phyloP scores from a whole-genome alignment of 2,329 filamentous ascomycete species.

The Cladosporium sphaerospermum region DNA sequence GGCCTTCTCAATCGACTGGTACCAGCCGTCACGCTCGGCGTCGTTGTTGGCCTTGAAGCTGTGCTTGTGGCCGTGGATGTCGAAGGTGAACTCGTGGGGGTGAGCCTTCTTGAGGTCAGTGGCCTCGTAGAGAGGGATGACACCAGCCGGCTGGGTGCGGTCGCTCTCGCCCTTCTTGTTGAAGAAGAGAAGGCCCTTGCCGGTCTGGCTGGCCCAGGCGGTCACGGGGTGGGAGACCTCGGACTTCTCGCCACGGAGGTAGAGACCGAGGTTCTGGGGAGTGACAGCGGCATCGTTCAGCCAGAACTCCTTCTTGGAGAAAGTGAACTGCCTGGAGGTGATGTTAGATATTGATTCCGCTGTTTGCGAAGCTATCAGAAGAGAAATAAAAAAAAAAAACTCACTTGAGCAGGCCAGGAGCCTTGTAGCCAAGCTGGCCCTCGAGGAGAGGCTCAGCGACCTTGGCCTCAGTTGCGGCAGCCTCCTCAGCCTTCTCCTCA shows the following conservation, averaged over 20 bases:
- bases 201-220: slow-evolving; percentile 88
- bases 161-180: slow-evolving; percentile 70
- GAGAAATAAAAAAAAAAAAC: slow-evolving; percentile 26
- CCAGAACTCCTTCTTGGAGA: slow-evolving; percentile 85
- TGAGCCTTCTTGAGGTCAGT: slow-evolving; percentile 71
- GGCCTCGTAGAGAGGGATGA: slow-evolving; percentile 58
- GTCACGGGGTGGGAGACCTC: slow-evolving; percentile 69
- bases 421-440: slow-evolving; percentile 85
- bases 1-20: slow-evolving; percentile 74
- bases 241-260: slow-evolving; percentile 84
- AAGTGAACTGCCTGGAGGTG: slow-evolving; percentile 68
- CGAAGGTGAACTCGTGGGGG: slow-evolving; percentile 76
- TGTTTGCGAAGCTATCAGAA: background rate
- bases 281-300: slow-evolving; percentile 61
- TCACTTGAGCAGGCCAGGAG: slow-evolving; percentile 82
- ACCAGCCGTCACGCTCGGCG: slow-evolving; percentile 87
- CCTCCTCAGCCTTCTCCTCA: slow-evolving; percentile 32
- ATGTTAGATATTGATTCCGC: slow-evolving; percentile 10
- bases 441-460: slow-evolving; percentile 66
- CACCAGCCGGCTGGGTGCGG: slow-evolving; percentile 72
- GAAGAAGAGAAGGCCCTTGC: slow-evolving; percentile 90
- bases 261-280: slow-evolving; percentile 65
- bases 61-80: slow-evolving; percentile 83
- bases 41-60: slow-evolving; percentile 73
- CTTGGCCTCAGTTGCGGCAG: slow-evolving; percentile 39